These are phyloP conservation scores for Trichosporon ovoides DNA, from an alignment of 1,284 basidiomycete genomes.

Conservation along the genomic window DNA sequence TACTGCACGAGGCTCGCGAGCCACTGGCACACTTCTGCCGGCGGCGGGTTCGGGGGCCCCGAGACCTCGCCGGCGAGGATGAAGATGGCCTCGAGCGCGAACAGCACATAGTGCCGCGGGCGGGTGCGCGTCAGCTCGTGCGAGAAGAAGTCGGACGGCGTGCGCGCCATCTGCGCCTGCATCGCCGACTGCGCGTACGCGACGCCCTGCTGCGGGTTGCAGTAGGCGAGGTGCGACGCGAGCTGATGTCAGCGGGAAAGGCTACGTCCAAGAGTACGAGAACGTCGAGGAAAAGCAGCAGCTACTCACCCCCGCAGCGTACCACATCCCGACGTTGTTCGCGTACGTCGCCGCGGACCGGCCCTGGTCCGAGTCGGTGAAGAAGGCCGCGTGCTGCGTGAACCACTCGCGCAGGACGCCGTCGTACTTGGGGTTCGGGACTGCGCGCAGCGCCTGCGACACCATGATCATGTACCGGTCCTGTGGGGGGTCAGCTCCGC, in stretches of 20 bases:
- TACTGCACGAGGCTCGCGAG: slow-evolving; percentile 21
- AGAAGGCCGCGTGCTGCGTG: slow-evolving; percentile 28
- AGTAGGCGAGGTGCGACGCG: slow-evolving; percentile 25
- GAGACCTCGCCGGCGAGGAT: slow-evolving; percentile 22
- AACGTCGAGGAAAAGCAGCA: not conserved
- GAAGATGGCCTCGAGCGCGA: slow-evolving; percentile 33
- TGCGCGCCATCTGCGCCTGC: not conserved
- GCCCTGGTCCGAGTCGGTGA: slow-evolving; percentile 28
- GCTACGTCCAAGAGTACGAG: not conserved
- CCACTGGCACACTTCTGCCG: slow-evolving; percentile 10
- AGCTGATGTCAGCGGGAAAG: slow-evolving; percentile 21
- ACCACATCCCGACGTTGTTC: slow-evolving; percentile 36
- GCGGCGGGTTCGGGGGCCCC: slow-evolving; percentile 1
- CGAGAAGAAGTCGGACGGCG: slow-evolving; percentile 19
- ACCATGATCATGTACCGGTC: slow-evolving; percentile 33
- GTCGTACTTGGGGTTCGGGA: slow-evolving; percentile 7
- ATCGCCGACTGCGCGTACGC: slow-evolving; percentile 15
- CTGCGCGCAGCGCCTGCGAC: slow-evolving; percentile 23
- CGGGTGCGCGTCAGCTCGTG: slow-evolving; percentile 25
- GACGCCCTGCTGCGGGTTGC: slow-evolving; percentile 13
- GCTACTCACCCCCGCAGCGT: slow-evolving; percentile 30
- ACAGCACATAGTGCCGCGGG: slow-evolving; percentile 33
- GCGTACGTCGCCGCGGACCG: slow-evolving; percentile 17
- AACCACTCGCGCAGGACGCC: slow-evolving; percentile 26
- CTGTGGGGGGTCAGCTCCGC: slow-evolving; percentile 15